A percentile compares a stretch with the other conserved stretches of the same genome.
These are phyloP conservation scores for Xylaria sp. DNA, from an alignment of 2,329 filamentous ascomycete species.

Conservation along the genomic window DNA sequence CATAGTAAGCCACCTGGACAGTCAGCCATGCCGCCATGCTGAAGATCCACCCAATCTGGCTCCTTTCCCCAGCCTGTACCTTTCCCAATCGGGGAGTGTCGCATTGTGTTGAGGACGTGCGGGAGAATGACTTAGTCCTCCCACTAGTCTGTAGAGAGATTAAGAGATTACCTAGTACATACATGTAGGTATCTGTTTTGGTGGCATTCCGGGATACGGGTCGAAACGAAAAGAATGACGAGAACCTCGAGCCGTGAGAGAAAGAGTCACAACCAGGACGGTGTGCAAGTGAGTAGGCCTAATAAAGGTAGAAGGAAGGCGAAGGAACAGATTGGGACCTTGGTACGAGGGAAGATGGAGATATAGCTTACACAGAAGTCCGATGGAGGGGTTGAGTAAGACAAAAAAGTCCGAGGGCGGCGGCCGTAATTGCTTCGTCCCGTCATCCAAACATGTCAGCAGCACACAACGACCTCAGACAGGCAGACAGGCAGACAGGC, in stretches of 20 bases:
- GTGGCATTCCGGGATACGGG: neutral
- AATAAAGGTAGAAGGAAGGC: neutral
- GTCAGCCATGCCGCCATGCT: neutral
- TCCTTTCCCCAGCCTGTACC: neutral
- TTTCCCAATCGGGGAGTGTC: neutral
- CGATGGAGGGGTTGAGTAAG: neutral
- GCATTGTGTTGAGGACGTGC: neutral
- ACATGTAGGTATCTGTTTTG: neutral
- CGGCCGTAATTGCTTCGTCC: no score
- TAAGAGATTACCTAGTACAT: no score
- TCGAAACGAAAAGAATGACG: neutral
- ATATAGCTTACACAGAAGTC: neutral
- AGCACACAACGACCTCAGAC: no score
- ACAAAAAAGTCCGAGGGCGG: neutral
- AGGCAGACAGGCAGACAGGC: no score
- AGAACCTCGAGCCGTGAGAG: neutral
- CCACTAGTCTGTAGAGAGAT: no score
- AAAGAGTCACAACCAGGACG: neutral
- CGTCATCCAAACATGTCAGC: no score
- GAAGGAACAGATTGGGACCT: neutral
- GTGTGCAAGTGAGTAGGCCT: neutral
- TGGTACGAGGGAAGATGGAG: neutral
- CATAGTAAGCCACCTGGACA: no score
- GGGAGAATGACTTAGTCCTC: neutral
- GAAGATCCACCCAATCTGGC: neutral